Evolutionary conservation across 179 eudicot species (phyloP).

Genomic region (Pouteria campechiana): DNA sequence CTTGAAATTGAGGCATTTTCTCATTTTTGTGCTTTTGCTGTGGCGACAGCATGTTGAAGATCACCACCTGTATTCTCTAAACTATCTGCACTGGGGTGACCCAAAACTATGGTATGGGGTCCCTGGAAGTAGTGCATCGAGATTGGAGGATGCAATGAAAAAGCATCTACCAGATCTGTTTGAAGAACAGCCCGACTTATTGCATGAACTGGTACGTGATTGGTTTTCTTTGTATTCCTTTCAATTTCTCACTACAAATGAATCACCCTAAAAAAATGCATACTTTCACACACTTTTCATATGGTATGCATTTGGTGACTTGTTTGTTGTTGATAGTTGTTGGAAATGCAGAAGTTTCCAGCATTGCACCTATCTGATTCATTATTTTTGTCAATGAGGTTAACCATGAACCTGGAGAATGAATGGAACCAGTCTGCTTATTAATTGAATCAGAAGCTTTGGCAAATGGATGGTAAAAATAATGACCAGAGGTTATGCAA

Average conservation of each 20-base stretch:
- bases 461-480: no score
- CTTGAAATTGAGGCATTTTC: no score
- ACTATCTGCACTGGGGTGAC: conserved; percentile 57
- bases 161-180: conserved; percentile 51
- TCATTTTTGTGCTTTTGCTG: background rate
- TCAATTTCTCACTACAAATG: background rate
- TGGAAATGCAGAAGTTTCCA: no score
- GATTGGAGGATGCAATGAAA: conserved; percentile 46
- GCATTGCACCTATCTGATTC: background rate
- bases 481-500: no score
- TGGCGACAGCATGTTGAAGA: conserved; percentile 56
- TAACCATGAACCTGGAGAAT: no score
- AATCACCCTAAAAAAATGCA: no score
- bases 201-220: conserved; percentile 39
- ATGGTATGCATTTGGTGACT: no score
- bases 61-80: conserved; percentile 55
- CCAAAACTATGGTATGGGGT: conserved; percentile 61
- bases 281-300: no score
- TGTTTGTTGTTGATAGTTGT: no score
- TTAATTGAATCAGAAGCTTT: no score
- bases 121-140: conserved; percentile 41
- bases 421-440: no score
- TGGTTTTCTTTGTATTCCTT: background rate
- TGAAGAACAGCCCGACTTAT: conserved; percentile 44
- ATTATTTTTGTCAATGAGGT: background rate